Conservation (phyloP, 2,329 filamentous ascomycete genomes). For the Neospermospora avenae region DNA sequence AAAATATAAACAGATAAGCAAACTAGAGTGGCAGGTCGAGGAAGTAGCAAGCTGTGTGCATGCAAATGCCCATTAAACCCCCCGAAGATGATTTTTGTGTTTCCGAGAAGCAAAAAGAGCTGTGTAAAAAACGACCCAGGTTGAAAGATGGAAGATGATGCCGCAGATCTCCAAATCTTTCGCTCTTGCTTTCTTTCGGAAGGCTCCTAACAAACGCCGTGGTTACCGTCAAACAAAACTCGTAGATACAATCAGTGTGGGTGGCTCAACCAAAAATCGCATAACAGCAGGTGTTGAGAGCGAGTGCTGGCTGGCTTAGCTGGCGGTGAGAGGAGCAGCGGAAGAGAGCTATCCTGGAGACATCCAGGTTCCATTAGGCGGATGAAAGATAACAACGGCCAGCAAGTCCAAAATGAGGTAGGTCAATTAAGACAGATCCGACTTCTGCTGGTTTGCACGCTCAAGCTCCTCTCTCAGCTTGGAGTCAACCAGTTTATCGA, state of each 20-base stretch:
- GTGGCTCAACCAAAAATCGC: constrained; percentile 22
- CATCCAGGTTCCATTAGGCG: constrained; percentile 1
- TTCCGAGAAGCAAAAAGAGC: constrained; percentile 8
- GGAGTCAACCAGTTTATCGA: constrained; percentile 49
- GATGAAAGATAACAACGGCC: not conserved
- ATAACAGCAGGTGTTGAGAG: constrained; percentile 21
- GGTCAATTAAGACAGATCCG: constrained; percentile 22
- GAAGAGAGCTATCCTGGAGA: constrained; percentile 3
- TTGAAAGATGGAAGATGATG: constrained; percentile 20
- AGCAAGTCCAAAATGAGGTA: not conserved
- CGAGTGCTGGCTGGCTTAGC: constrained; percentile 5
- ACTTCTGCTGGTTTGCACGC: constrained; percentile 27
- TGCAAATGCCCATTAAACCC: constrained; percentile 17
- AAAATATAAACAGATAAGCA: constrained; percentile 32
- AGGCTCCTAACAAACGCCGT: constrained; percentile 34
- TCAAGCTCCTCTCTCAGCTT: constrained; percentile 52
- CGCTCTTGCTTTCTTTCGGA: constrained; percentile 20
- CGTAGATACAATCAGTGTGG: constrained; percentile 22
- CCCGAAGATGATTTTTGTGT: not conserved
- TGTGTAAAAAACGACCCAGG: constrained; percentile 18
- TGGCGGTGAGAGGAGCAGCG: constrained; percentile 6
- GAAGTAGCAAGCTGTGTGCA: constrained; percentile 22
- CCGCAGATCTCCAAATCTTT: constrained; percentile 30
- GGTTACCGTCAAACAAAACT: constrained; percentile 32
- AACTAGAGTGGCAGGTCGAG: constrained; percentile 24